Base-by-base conservation (phyloP, 192 early-diverging fungal species). In the Kappamyces sp. region DNA sequence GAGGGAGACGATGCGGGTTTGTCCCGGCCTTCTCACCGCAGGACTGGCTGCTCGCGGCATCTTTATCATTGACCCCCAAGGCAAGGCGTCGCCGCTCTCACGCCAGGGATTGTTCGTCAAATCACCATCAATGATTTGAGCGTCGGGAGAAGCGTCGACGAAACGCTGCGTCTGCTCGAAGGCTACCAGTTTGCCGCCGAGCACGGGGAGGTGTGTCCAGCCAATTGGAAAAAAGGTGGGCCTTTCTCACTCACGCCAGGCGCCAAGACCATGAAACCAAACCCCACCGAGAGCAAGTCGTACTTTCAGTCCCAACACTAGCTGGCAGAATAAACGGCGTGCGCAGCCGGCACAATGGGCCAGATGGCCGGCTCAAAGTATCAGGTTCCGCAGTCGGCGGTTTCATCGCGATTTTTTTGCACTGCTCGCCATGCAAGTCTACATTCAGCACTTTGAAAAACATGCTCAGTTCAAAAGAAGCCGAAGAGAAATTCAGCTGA, bases 51-150 rank as follows among this genome's bases (percentile, higher is more conserved):
- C 66, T 29, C 63, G 84, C 14, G 84, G 84, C 15, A 70, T 74
- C 34, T 83, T 84, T 54, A 77, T 84, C 47, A 77, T 83, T 61
- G 76, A 77, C 51, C 81, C 84, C 37, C 71, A 84, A 65, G 80
- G 81, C 22, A 22, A 22, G 22, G 22, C 22, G 0, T 22, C 22
- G 22, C 22, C 0, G 22, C 22, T 22, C 22, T 22, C 22, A 22
- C 22, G 22, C 22, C 22, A 22, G 22, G 22, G 8, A 72, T 67
- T 36, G 60, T 85, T 15, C 80, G 84, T 53, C 67, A 81, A 37
- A 52, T 72, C 54, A 65, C 62, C 48, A 68, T 86, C 59, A 85
- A 86, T 62, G 84, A 85, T 45, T 42, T 70, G 40, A 53, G 40
- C 57, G 68, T 85, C 36, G 84, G 84, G n/a, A 67, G 84, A 15